phyloP scores from a whole-genome alignment of 2,329 filamentous ascomycete genomes.

The Aspergillus flavus region DNA sequence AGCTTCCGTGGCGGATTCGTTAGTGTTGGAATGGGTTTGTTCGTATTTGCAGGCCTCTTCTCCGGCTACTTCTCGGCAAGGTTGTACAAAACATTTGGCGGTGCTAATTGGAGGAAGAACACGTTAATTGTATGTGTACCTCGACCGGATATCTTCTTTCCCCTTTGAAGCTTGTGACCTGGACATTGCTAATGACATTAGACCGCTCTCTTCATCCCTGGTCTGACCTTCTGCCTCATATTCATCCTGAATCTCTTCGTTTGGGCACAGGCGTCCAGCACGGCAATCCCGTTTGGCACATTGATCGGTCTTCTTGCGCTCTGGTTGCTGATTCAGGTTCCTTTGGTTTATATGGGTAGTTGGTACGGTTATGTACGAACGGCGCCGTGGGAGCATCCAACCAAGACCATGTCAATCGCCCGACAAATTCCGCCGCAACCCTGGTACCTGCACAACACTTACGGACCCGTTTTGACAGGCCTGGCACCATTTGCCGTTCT shows the following conservation, averaged over 20 bases:
- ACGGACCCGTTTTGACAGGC: constrained; percentile 71
- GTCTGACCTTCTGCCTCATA: constrained; percentile 71
- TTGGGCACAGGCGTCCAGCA: constrained; percentile 87
- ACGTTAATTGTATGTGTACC: constrained; percentile 59
- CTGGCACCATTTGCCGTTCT: constrained; percentile 83
- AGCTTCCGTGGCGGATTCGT: constrained; percentile 89
- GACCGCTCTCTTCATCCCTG: constrained; percentile 78
- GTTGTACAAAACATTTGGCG: constrained; percentile 81
- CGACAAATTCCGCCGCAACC: constrained; percentile 74
- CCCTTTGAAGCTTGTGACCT: neutral
- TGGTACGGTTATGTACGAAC: constrained; percentile 73
- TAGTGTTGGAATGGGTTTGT: constrained; percentile 79
- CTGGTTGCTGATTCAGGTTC: constrained; percentile 85
- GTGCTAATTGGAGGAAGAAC: constrained; percentile 73
- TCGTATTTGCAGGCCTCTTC: constrained; percentile 79
- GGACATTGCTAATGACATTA: constrained; percentile 27
- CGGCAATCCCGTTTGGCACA: constrained; percentile 80
- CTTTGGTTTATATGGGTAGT: constrained; percentile 78
- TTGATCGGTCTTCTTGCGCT: constrained; percentile 71
- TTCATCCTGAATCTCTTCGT: constrained; percentile 87
- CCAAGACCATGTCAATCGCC: constrained; percentile 71
- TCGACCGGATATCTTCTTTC: neutral
- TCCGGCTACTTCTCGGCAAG: constrained; percentile 86
- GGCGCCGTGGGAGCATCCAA: constrained; percentile 76
- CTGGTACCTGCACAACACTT: constrained; percentile 71